Evolutionary conservation across 768 basidiomycete genomes (phyloP).

Genomic region (Hygrophorus russula): DNA sequence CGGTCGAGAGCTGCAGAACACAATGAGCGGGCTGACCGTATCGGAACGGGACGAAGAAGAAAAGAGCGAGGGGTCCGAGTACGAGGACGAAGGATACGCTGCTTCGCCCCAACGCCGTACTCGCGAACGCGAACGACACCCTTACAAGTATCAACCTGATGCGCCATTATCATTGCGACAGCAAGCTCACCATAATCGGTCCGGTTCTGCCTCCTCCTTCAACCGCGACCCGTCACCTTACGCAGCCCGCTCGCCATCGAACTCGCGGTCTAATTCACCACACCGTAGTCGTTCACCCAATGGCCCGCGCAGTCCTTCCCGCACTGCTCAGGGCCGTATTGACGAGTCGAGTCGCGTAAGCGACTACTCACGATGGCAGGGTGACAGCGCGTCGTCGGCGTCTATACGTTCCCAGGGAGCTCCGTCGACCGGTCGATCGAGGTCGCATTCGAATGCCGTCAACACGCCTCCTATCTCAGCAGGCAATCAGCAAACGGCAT

Average conservation of each 20-base stretch:
- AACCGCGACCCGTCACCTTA: constrained; percentile 26
- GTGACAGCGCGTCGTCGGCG: constrained; percentile 24
- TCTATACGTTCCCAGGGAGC: constrained; percentile 44
- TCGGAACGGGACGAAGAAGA: constrained; percentile 27
- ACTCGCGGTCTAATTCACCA: constrained; percentile 33
- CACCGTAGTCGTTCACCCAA: constrained; percentile 6
- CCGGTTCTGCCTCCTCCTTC: constrained; percentile 38
- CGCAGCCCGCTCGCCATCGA: constrained; percentile 21
- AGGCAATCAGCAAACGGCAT: constrained; percentile 72
- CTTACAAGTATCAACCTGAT: constrained; percentile 18
- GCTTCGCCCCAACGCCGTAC: constrained; percentile 29
- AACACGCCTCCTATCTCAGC: constrained; percentile 69
- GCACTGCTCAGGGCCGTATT: constrained; percentile 19
- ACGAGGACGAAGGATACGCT: constrained; percentile 47
- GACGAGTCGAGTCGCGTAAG: constrained; percentile 13
- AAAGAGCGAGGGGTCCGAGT: constrained; percentile 55
- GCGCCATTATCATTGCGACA: constrained; percentile 19
- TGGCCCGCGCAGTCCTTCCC: constrained; percentile 8
- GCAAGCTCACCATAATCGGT: constrained; percentile 37
- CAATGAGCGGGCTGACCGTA: constrained; percentile 39
- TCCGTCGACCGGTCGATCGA: constrained; percentile 36
- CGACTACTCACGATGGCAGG: constrained; percentile 20
- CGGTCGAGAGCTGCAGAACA: constrained; percentile 34
- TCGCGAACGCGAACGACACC: constrained; percentile 25
- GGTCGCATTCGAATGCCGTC: constrained; percentile 45